phyloP scores from a whole-genome alignment of 2,329 filamentous ascomycete genomes.

The Bipolaris sorokiniana region DNA sequence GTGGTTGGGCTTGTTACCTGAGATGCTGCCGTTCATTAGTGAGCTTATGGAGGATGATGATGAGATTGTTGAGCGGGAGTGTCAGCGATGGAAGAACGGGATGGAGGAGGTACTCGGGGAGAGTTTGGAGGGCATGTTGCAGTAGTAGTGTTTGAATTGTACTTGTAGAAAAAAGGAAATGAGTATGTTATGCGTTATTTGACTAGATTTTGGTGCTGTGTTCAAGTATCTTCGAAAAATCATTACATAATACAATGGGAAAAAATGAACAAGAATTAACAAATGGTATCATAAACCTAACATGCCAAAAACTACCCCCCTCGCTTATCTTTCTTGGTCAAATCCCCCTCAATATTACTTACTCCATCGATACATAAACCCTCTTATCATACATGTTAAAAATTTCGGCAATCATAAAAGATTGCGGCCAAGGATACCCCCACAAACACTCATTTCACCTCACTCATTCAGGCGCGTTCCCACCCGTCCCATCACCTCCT shows the following conservation, averaged over 20 bases:
- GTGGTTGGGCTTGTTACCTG: conserved; percentile 87
- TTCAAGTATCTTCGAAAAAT: no score
- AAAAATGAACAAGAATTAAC: no score
- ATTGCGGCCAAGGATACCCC: not conserved
- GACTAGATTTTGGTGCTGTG: no score
- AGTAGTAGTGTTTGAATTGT: conserved; percentile 54
- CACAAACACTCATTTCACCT: not conserved
- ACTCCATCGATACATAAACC: no score
- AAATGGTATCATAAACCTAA: no score
- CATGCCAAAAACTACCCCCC: no score
- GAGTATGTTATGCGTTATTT: no score
- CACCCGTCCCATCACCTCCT: conserved; percentile 2
- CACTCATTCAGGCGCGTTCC: conserved; percentile 1
- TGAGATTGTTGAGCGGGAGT: conserved; percentile 88
- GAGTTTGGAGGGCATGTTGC: conserved; percentile 89
- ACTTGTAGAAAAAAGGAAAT: not conserved
- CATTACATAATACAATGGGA: no score
- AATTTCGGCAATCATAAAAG: no score
- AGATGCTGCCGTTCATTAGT: conserved; percentile 96
- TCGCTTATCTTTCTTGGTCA: no score
- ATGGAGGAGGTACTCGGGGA: conserved; percentile 91
- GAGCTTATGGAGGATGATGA: conserved; percentile 97
- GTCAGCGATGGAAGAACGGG: conserved; percentile 84
- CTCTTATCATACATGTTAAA: no score
- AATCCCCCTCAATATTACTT: no score